Percentiles rank a stretch among this genome's conserved stretches.
Evolutionary conservation across 129 eudicot species (phyloP).

Genomic region (Artemisia argyi): DNA sequence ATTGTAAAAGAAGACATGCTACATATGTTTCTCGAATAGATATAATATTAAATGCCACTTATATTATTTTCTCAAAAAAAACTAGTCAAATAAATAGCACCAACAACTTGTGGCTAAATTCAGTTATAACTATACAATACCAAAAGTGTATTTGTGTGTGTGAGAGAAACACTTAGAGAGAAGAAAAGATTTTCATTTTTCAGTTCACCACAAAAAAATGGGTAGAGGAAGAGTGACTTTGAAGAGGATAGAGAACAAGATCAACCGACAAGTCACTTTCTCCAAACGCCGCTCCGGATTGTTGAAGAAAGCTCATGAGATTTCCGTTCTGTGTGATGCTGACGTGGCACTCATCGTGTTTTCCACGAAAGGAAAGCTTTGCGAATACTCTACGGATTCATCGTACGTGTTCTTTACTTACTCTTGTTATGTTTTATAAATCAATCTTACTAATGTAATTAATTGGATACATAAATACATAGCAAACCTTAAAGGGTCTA

Average conservation of each 20-base stretch:
- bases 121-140: neutral
- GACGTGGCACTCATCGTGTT: conserved; percentile 76
- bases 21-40: no score
- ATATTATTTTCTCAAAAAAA: neutral
- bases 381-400: conserved; percentile 73
- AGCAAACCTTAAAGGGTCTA: no score
- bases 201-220: conserved; percentile 31
- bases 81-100: neutral
- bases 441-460: no score
- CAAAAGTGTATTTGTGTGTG: conserved; percentile 5
- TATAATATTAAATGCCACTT: no score
- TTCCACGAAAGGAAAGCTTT: conserved; percentile 83
- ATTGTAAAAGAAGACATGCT: neutral
- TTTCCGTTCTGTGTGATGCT: conserved; percentile 86
- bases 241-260: conserved; percentile 92
- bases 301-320: conserved; percentile 88
- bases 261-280: conserved; percentile 78
- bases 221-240: conserved; percentile 87
- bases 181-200: no score
- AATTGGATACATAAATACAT: no score
- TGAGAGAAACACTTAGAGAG: neutral
- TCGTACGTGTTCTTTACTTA: conserved; percentile 36
- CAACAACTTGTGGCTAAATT: conserved; percentile 10
- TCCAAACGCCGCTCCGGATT: conserved; percentile 75
- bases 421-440: no score